Base-by-base conservation (phyloP, 768 basidiomycete species). In the Mycena galericulata region DNA sequence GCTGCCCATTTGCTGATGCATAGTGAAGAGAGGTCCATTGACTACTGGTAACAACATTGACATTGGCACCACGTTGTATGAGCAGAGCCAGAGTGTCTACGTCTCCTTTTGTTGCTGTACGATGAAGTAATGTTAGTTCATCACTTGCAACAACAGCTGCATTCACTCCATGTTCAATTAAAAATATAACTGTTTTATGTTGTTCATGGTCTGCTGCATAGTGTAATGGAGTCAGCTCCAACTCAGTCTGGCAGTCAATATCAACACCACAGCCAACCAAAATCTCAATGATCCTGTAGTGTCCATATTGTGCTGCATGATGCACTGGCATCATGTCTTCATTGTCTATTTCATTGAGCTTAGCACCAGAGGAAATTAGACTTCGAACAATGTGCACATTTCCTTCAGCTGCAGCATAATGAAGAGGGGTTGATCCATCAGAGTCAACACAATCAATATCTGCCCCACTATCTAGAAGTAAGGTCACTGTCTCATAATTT, bases 291-390 rank as follows among this genome's bases (percentile, higher is more conserved):
- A 59, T 41, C 17, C 18, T 30, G 32, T 69, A 58, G 38, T 69
- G 62, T 1, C 68, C 68, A 55, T 69, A 69, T 64, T 69, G 55
- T n/a, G 68, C 68, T 34, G 62, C 61, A 45, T 60, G 20, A 24
- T 69, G 68, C 22, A 69, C 43, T 45, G 62, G 55, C 9, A 63
- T 22, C 61, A 69, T 63, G 27, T 58, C 50, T 7, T 69, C 68
- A 36, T 15, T 26, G 26, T 69, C 68, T 26, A 60, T 27, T n/a
- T 34, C 49, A 38, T 64, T 20, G 8, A 64, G 32, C 18, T 3
- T 20, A 10, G 68, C 56, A 26, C 68, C 62, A 24, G 59, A 40
- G 4, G 3, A 22, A 26, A 69, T 20, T 10, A 64, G 43, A 22
- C 30, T 38, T 29, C 30, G 17, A 20, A 64, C 50, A 51, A 46